Percentiles rank a stretch among this genome's conserved stretches.
phyloP scores from a whole-genome alignment of 2,329 filamentous ascomycete species.

The Cadophora sp. region DNA sequence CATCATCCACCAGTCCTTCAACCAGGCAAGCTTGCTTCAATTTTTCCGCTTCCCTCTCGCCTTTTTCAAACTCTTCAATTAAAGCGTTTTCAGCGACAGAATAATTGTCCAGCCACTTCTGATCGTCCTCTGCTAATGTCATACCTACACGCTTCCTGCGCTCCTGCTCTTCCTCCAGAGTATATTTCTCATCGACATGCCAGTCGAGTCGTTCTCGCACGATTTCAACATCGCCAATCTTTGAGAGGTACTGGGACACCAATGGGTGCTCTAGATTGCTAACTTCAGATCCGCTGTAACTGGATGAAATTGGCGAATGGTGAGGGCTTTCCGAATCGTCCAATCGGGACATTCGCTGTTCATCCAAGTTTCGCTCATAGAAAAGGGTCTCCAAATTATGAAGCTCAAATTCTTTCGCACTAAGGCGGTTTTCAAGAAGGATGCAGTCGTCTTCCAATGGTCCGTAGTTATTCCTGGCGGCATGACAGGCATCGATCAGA shows the following conservation, averaged over 20 bases:
- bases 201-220: constrained; percentile 30
- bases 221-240: constrained; percentile 33
- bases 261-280: constrained; percentile 31
- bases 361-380: constrained; percentile 17
- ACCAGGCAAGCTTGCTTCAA: constrained; percentile 31
- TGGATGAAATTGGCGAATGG: not conserved
- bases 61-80: constrained; percentile 15
- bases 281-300: constrained; percentile 13
- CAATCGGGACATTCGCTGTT: too few species aligned
- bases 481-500: constrained; percentile 25
- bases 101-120: constrained; percentile 32
- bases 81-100: constrained; percentile 17
- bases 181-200: constrained; percentile 24
- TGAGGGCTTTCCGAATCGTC: not conserved
- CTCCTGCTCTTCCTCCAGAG: constrained; percentile 24
- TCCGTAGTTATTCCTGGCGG: constrained; percentile 33
- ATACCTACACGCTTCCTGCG: constrained; percentile 13
- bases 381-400: constrained; percentile 23
- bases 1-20: constrained; percentile 35
- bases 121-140: constrained; percentile 24
- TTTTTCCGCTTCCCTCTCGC: constrained; percentile 17
- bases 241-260: constrained; percentile 25
- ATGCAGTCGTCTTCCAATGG: constrained; percentile 36
- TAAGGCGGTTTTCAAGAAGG: constrained; percentile 30
- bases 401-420: constrained; percentile 25